A percentile compares a stretch with the other conserved stretches of the same genome.
Evolutionary conservation across 331 rosid genomes (phyloP).

Genomic region (Acacia pycnantha): DNA sequence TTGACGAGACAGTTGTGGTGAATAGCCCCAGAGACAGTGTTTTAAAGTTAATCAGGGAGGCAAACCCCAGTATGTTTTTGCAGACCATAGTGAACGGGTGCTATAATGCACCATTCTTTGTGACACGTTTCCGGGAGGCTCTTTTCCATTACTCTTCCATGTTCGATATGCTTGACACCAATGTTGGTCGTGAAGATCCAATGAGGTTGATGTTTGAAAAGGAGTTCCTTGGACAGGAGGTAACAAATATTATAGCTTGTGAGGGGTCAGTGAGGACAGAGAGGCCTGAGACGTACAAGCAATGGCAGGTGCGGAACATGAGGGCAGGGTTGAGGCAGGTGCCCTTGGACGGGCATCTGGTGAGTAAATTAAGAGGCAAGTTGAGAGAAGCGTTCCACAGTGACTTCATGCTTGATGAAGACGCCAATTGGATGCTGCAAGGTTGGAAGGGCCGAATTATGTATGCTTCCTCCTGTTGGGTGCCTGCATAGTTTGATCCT

Average conservation of each 20-base stretch:
- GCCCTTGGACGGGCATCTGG: constrained; percentile 37
- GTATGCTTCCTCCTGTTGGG: constrained; percentile 44
- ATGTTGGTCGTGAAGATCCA: constrained; percentile 33
- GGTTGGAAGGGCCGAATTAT: constrained; percentile 58
- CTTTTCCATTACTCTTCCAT: constrained; percentile 45
- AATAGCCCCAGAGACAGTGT: constrained; percentile 35
- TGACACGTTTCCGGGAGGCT: constrained; percentile 44
- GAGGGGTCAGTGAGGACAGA: constrained; percentile 62
- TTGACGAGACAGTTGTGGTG: constrained; percentile 38
- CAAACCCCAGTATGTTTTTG: constrained; percentile 34
- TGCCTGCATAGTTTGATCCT: constrained; percentile 19
- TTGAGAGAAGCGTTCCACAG: constrained; percentile 31
- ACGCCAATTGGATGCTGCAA: constrained; percentile 58
- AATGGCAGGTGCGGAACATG: constrained; percentile 48
- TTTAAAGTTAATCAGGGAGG: constrained; percentile 32
- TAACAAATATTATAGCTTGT: constrained; percentile 53
- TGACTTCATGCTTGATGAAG: constrained; percentile 49
- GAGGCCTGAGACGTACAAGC: constrained; percentile 59
- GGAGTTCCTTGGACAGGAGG: constrained; percentile 42
- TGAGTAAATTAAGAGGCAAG: constrained; percentile 24
- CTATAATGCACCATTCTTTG: constrained; percentile 38
- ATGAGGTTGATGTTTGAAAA: constrained; percentile 50
- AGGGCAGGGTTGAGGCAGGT: constrained; percentile 51
- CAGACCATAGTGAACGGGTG: constrained; percentile 32
- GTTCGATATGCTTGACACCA: constrained; percentile 50